These are phyloP conservation scores for Cyclostephanos tholiformis DNA, from an alignment of 108 stramenopile genomes.

Conservation along the genomic window DNA sequence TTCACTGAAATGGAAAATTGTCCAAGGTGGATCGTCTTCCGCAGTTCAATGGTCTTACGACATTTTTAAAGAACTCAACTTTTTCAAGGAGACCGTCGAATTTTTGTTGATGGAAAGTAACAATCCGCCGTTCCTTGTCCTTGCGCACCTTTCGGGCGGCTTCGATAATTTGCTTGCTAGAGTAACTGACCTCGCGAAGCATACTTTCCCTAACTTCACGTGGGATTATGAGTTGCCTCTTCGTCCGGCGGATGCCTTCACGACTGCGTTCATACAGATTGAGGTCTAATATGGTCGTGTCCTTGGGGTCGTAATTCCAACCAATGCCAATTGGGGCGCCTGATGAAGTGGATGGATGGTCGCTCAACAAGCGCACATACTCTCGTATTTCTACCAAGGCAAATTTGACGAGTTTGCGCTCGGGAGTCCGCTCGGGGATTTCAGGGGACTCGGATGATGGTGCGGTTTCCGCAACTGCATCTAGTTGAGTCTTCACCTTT, in stretches of 20 bases:
- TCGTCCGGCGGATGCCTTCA: not conserved
- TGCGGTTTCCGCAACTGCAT: not conserved
- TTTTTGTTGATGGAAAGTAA: constrained; percentile 23
- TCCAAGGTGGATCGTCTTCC: not conserved
- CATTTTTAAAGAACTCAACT: constrained; percentile 6
- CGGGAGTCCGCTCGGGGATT: not conserved
- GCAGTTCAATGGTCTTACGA: not conserved
- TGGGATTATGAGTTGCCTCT: constrained; percentile 18
- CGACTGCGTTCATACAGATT: constrained; percentile 46
- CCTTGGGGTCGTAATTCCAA: constrained; percentile 43
- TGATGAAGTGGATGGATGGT: constrained; percentile 51
- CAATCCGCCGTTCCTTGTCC: constrained; percentile 9
- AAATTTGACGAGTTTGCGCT: constrained; percentile 23
- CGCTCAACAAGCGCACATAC: constrained; percentile 54
- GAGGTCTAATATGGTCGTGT: constrained; percentile 29
- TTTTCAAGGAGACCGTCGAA: constrained; percentile 11
- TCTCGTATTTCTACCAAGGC: constrained; percentile 44
- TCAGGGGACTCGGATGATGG: not conserved
- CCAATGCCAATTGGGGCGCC: constrained; percentile 62
- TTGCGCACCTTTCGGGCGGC: constrained; percentile 13
- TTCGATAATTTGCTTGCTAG: constrained; percentile 9
- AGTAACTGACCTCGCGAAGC: constrained; percentile 19
- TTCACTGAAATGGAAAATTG: not conserved
- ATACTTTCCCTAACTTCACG: constrained; percentile 14
- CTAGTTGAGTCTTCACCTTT: not conserved